Percentiles rank a stretch among this genome's conserved stretches.
These are phyloP conservation scores for Candida railenensis DNA, from an alignment of 805 yeast species.

Conservation along the genomic window DNA sequence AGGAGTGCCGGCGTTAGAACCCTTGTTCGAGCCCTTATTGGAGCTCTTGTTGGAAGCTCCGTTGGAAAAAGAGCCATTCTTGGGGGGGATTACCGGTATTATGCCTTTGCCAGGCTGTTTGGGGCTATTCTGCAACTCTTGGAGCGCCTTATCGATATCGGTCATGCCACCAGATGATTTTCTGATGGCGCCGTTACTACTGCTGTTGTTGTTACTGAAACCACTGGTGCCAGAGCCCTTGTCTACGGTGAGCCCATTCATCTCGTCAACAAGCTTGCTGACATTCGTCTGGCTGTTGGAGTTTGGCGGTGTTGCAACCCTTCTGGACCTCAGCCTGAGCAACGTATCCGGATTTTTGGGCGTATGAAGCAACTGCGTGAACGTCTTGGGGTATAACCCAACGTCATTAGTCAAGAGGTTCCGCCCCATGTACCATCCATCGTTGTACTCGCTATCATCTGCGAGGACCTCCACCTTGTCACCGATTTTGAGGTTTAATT, in stretches of 20 bases:
- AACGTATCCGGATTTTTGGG: conserved; percentile 14
- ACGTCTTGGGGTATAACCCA: conserved; percentile 89
- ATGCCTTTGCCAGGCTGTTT: conserved; percentile 3
- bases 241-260: conserved; percentile 7
- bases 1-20: neutral
- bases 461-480: conserved; percentile 87
- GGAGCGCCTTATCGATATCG: conserved; percentile 72
- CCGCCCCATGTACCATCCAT: conserved; percentile 95
- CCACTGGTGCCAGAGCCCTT: neutral
- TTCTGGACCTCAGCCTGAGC: conserved; percentile 55
- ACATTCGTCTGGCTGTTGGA: conserved; percentile 10
- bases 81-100: conserved; percentile 4
- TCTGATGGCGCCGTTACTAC: neutral
- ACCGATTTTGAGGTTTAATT: conserved; percentile 74
- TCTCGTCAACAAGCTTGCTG: conserved; percentile 9
- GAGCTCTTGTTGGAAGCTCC: neutral
- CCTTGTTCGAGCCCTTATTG: neutral
- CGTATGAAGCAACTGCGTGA: conserved; percentile 56
- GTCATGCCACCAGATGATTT: conserved; percentile 42
- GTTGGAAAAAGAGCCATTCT: neutral
- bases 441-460: conserved; percentile 90
- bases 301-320: conserved; percentile 21
- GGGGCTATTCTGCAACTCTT: conserved; percentile 49
- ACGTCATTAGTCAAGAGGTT: conserved; percentile 70
- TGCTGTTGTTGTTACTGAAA: neutral